These are phyloP conservation scores for Nemania diffusa DNA, from an alignment of 2,329 filamentous ascomycete genomes.

Conservation along the genomic window DNA sequence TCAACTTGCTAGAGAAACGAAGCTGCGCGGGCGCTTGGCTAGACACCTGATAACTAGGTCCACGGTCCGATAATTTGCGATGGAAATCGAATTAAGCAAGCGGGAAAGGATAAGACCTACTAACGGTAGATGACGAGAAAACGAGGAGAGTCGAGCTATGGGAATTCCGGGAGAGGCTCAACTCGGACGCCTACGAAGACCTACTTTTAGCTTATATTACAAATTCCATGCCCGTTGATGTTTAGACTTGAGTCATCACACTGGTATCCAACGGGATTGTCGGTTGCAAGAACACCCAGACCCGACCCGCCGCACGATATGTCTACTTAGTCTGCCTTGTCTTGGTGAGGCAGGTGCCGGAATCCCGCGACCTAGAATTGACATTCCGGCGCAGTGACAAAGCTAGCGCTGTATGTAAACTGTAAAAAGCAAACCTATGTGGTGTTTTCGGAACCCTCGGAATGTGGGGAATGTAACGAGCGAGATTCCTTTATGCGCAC, in stretches of 20 bases:
- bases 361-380: slow-evolving; percentile 8
- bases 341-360: slow-evolving; percentile 4
- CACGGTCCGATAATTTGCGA: not conserved
- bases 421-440: slow-evolving; percentile 1
- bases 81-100: not conserved
- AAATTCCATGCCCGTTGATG: not conserved
- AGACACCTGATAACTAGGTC: not conserved
- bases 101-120: not conserved
- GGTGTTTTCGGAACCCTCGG: slow-evolving; percentile 35
- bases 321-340: slow-evolving; percentile 15
- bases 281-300: slow-evolving; percentile 17
- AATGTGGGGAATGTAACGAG: slow-evolving; percentile 30
- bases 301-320: slow-evolving; percentile 15
- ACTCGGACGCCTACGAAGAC: slow-evolving; percentile 7
- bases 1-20: not conserved
- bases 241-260: slow-evolving; percentile 9
- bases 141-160: not conserved
- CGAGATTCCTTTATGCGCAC: not conserved
- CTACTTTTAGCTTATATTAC: slow-evolving; percentile 20
- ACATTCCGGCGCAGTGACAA: not conserved
- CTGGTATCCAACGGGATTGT: slow-evolving; percentile 3
- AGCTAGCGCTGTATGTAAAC: not conserved
- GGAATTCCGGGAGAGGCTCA: not conserved
- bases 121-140: not conserved
- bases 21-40: not conserved